Evolutionary conservation across 2,329 filamentous ascomycete genomes (phyloP).

Genomic region (Pseudogymnoascus verrucosus): DNA sequence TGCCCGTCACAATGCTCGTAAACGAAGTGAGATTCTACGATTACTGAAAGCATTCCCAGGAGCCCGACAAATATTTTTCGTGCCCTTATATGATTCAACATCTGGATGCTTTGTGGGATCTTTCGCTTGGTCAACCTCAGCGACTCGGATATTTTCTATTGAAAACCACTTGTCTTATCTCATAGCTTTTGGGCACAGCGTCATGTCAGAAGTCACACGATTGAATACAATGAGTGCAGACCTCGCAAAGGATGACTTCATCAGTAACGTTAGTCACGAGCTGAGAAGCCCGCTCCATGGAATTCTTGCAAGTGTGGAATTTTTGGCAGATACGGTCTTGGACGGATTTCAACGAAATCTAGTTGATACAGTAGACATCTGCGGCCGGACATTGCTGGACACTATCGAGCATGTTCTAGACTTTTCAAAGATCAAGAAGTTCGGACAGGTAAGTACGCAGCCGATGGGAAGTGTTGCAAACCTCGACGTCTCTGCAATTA

Average conservation of each 20-base stretch:
- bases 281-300: conserved; percentile 31
- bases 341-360: conserved; percentile 38
- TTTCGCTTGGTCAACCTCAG: conserved; percentile 23
- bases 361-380: conserved; percentile 41
- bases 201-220: conserved; percentile 22
- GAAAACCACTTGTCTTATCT: conserved; percentile 22
- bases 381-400: conserved; percentile 43
- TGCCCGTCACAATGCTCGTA: conserved; percentile 6
- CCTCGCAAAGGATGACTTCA: conserved; percentile 23
- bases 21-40: background rate
- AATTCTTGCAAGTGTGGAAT: conserved; percentile 44
- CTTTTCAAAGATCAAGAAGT: conserved; percentile 46
- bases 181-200: conserved; percentile 20
- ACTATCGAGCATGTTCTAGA: conserved; percentile 45
- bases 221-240: conserved; percentile 20
- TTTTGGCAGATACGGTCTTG: conserved; percentile 42
- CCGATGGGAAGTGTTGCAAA: conserved; percentile 21
- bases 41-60: conserved; percentile 16
- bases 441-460: conserved; percentile 18
- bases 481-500: conserved; percentile 26
- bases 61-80: conserved; percentile 24
- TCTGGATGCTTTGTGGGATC: conserved; percentile 23
- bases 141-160: conserved; percentile 19
- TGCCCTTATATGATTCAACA: conserved; percentile 26
- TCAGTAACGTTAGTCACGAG: conserved; percentile 24